A percentile compares a stretch with the other conserved stretches of the same genome.
Evolutionary conservation across 2,329 filamentous ascomycete genomes (phyloP).

Genomic region (Clonostachys sp.): DNA sequence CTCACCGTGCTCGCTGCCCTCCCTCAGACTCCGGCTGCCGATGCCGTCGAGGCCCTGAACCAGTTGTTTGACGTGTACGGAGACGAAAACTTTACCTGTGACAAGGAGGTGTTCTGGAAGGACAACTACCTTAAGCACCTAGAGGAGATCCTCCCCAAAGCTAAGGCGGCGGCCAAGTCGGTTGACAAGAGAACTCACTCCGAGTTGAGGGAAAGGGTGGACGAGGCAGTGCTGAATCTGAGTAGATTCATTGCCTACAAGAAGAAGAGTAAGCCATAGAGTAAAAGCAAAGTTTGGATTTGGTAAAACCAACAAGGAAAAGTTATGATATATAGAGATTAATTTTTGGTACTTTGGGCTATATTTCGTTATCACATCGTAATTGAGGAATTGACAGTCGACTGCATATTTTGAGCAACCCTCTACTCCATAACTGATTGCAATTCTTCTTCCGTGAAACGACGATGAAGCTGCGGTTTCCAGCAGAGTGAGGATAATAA

Average conservation of each 20-base stretch:
- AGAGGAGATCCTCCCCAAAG: constrained; percentile 47
- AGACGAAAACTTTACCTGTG: constrained; percentile 53
- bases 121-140: constrained; percentile 55
- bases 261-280: constrained; percentile 44
- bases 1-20: constrained; percentile 46
- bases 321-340: neutral
- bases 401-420: neutral
- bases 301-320: constrained; percentile 1
- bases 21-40: constrained; percentile 49
- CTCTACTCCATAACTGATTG: neutral
- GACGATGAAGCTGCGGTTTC: too few species aligned
- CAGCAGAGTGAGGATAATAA: too few species aligned
- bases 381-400: too few species aligned
- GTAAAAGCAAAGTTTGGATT: constrained; percentile 1
- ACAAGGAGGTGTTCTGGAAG: constrained; percentile 60
- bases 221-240: constrained; percentile 59
- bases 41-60: constrained; percentile 60
- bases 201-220: constrained; percentile 54
- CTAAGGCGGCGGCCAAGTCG: constrained; percentile 50
- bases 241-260: constrained; percentile 61
- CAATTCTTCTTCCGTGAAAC: too few species aligned
- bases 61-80: constrained; percentile 65
- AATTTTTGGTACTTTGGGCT: neutral
- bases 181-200: constrained; percentile 54
- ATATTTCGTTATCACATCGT: too few species aligned